Evolutionary conservation across 768 basidiomycete genomes (phyloP).

Genomic region (Amanita muscaria): DNA sequence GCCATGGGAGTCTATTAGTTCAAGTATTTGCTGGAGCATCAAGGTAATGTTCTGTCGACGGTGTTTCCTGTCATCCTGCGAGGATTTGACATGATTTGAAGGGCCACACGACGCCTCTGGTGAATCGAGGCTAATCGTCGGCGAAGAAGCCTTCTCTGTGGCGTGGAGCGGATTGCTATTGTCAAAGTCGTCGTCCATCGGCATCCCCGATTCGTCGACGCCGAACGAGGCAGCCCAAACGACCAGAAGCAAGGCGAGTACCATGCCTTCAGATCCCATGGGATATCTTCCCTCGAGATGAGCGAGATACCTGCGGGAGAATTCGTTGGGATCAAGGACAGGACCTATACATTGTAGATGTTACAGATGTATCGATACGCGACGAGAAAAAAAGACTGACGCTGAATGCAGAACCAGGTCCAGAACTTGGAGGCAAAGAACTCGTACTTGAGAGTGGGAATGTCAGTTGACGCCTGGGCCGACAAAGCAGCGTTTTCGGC

Average conservation of each 20-base stretch:
- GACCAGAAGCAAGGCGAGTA: conserved; percentile 73
- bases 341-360: conserved; percentile 47
- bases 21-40: conserved; percentile 71
- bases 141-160: neutral
- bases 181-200: conserved; percentile 15
- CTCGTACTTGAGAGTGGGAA: conserved; percentile 64
- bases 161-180: neutral
- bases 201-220: conserved; percentile 61
- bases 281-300: conserved; percentile 53
- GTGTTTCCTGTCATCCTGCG: conserved; percentile 28
- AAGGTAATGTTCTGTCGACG: conserved; percentile 48
- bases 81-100: neutral
- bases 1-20: conserved; percentile 72
- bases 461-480: conserved; percentile 39
- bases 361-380: neutral
- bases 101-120: neutral
- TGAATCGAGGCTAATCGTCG: neutral
- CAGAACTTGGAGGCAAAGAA: conserved; percentile 87
- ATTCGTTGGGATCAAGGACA: conserved; percentile 75
- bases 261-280: conserved; percentile 63
- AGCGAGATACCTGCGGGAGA: conserved; percentile 60
- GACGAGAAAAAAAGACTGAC: conserved; percentile 33
- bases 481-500: conserved; percentile 28
- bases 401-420: conserved; percentile 74
- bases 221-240: conserved; percentile 90